A percentile compares a stretch with the other conserved stretches of the same genome.
Conservation (phyloP, 106 monocot species). For the Narthecium ossifragum region DNA sequence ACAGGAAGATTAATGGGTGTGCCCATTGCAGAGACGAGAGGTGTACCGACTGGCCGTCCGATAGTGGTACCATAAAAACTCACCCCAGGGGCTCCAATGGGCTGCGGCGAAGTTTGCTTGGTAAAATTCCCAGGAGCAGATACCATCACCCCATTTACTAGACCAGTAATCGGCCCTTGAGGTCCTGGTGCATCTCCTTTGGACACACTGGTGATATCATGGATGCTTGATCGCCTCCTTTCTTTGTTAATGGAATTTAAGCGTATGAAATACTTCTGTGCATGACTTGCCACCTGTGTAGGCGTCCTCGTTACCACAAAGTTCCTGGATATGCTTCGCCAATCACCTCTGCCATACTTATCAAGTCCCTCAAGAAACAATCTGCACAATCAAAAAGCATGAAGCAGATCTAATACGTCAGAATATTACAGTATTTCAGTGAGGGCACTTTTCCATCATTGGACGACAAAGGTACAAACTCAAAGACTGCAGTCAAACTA, state of each 20-base stretch:
- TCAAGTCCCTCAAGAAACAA: conserved; percentile 90
- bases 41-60: conserved; percentile 67
- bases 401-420: too few species aligned
- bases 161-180: conserved; percentile 58
- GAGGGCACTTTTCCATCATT: too few species aligned
- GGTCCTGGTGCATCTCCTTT: conserved; percentile 29
- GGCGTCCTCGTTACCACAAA: conserved; percentile 84
- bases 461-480: too few species aligned
- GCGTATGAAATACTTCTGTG: conserved; percentile 90
- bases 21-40: conserved; percentile 49
- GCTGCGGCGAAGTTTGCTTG: conserved; percentile 28
- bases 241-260: conserved; percentile 89
- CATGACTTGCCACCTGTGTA: conserved; percentile 87
- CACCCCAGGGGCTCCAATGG: conserved; percentile 19
- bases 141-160: conserved; percentile 12
- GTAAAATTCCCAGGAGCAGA: conserved; percentile 11
- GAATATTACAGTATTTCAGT: too few species aligned
- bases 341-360: conserved; percentile 89
- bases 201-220: conserved; percentile 70
- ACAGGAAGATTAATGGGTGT: conserved; percentile 37
- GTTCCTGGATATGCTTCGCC: conserved; percentile 89
- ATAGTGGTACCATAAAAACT: conserved; percentile 44
- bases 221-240: conserved; percentile 75
- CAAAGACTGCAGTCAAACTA: too few species aligned
- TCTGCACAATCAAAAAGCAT: conserved; percentile 32